phyloP scores from a whole-genome alignment of 2,329 filamentous ascomycete genomes.

The Cyphellophora attinorum region DNA sequence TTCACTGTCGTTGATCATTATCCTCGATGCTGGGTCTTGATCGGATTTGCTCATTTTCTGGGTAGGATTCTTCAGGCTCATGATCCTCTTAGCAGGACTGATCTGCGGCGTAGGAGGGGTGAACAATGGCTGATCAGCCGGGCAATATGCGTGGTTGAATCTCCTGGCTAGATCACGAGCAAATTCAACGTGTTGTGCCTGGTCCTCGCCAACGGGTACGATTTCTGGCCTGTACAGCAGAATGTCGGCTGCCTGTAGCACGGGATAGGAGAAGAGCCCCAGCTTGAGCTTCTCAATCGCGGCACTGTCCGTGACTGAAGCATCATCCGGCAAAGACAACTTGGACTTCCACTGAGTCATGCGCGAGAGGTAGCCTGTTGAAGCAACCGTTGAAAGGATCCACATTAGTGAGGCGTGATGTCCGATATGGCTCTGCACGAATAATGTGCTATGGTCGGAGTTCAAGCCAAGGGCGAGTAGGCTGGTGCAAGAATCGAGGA shows the following conservation, averaged over 20 bases:
- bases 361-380: slow-evolving; percentile 85
- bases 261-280: slow-evolving; percentile 89
- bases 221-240: slow-evolving; percentile 83
- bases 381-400: slow-evolving; percentile 86
- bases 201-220: slow-evolving; percentile 94
- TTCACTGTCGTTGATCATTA: slow-evolving; percentile 66
- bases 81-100: slow-evolving; percentile 66
- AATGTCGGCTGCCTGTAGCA: slow-evolving; percentile 90
- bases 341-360: slow-evolving; percentile 99
- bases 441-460: slow-evolving; percentile 66
- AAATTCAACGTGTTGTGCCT: slow-evolving; percentile 89
- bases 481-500: slow-evolving; percentile 65
- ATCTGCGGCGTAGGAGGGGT: slow-evolving; percentile 51
- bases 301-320: slow-evolving; percentile 46
- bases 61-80: slow-evolving; percentile 71
- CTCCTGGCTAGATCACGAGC: slow-evolving; percentile 73
- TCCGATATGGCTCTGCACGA: slow-evolving; percentile 69
- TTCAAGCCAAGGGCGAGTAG: slow-evolving; percentile 77
- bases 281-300: slow-evolving; percentile 63
- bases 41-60: slow-evolving; percentile 94
- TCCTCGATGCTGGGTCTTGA: slow-evolving; percentile 59
- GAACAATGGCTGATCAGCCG: slow-evolving; percentile 36
- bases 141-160: slow-evolving; percentile 69
- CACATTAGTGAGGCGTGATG: slow-evolving; percentile 90
- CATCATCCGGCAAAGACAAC: slow-evolving; percentile 52